Evolutionary conservation across 306 rosid species (phyloP), one percentile per base, ranked within the genome.

Genomic region (Trifolium repens): DNA sequence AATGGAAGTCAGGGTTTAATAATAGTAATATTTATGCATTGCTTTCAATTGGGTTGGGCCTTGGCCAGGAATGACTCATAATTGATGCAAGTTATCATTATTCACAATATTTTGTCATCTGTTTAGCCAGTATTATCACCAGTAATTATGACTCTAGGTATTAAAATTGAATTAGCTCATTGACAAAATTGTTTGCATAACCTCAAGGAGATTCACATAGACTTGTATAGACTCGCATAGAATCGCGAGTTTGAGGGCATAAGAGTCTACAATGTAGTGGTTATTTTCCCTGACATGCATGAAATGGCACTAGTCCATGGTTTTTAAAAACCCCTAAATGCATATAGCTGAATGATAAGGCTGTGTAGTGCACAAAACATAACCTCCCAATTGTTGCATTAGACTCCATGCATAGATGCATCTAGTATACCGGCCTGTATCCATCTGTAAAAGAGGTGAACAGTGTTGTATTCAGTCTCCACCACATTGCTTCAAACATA

Each of bases 121-220:
- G 54, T 75, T 73, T 54, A 37, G 12, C 67, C 52, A 5, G n/a
- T 30, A 30, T 30, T 74, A 24, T 78, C 43, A 37, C 67, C 61
- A 73, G 15, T 71, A 52, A 27, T 57, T 26, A 26, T 10, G n/a
- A 58, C 39, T 57, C 63, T 10, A 10, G 39, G 37, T 26, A 26
- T 49, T 49, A 14, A 49, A 15, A 49, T 7, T 49, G 55, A 49
- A 15, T 49, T 15, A 49, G 0, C 19, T 58, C 64, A 26, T 16
- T 26, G 32, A 58, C 39, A 57, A 9, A 19, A 11, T 27, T 0
- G 34, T 26, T 58, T 58, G 39, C 27, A 16, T 58, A 26, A 26
- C 42, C 42, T 37, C 7, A 9, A 37, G 42, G 42, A 37, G 42
- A 37, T 37, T 26, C 39, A 26, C 39, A 58, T 58, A 58, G 15